Conservation (phyloP, 805 yeast genomes). For the Wickerhamiella parazyma region DNA sequence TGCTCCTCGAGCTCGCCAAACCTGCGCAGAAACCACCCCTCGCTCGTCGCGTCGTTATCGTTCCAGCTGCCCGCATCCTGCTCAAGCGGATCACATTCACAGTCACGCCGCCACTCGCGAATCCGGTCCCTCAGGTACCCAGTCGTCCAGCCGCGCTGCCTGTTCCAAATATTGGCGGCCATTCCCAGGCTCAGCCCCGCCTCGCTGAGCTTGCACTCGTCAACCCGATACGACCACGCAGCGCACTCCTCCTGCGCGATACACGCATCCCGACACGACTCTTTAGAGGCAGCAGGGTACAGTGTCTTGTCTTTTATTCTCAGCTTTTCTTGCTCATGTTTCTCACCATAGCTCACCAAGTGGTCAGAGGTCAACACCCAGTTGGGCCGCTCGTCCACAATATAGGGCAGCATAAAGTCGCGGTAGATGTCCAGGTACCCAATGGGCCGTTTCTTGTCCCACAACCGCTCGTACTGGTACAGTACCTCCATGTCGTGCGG, state of each 20-base stretch:
- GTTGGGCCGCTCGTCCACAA: constrained; percentile 15
- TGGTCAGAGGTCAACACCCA: constrained; percentile 18
- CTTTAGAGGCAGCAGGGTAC: background rate
- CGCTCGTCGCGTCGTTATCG: constrained; percentile 10
- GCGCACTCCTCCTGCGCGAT: constrained; percentile 14
- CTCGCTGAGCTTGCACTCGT: constrained; percentile 11
- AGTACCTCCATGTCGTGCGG: constrained; percentile 22
- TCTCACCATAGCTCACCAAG: background rate
- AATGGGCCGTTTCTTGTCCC: constrained; percentile 13
- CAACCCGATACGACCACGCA: constrained; percentile 12
- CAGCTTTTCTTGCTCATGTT: too few relatives aligned
- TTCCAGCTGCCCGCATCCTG: constrained; percentile 6
- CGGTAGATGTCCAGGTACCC: constrained; percentile 23
- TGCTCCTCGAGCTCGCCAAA: constrained; percentile 3
- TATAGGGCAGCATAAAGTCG: constrained; percentile 24
- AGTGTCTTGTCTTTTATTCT: too few relatives aligned
- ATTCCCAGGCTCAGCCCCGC: constrained; percentile 13
- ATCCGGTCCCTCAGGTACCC: constrained; percentile 26
- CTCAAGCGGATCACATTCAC: constrained; percentile 7
- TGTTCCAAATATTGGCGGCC: constrained; percentile 13
- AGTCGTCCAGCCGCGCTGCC: constrained; percentile 12
- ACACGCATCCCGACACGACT: constrained; percentile 13
- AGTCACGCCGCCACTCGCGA: constrained; percentile 11
- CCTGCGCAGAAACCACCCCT: constrained; percentile 19
- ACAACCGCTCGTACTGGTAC: constrained; percentile 23